A percentile compares a stretch with the other conserved stretches of the same genome.
These are phyloP conservation scores for Scedosporium minutisporum DNA, from an alignment of 2,329 filamentous ascomycete genomes.

Conservation along the genomic window DNA sequence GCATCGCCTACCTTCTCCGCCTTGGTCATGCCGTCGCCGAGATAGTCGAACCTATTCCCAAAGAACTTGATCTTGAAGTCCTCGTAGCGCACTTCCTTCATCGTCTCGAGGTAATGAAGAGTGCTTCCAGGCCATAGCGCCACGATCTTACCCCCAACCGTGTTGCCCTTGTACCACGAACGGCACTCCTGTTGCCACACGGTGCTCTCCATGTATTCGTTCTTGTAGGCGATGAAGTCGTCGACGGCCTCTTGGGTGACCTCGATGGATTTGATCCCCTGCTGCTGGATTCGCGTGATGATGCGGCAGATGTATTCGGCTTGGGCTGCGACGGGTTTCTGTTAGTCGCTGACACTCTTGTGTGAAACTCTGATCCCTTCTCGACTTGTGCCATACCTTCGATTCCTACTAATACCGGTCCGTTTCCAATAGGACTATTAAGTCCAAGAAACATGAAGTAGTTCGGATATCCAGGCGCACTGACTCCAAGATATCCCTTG, in stretches of 20 bases:
- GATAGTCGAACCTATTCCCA: conserved; percentile 26
- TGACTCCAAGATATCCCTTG: neutral
- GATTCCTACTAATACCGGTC: neutral
- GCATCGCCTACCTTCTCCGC: no score
- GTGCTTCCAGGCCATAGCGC: conserved; percentile 33
- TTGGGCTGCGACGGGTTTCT: neutral
- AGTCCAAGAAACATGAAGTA: neutral
- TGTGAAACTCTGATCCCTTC: no score
- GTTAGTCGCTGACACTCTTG: no score
- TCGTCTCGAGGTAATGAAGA: conserved; percentile 23
- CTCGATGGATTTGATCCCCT: neutral
- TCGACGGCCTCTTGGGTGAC: neutral
- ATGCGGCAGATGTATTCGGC: neutral
- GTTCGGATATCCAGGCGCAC: neutral
- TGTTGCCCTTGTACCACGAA: neutral
- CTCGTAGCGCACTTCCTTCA: conserved; percentile 30
- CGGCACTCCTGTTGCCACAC: neutral
- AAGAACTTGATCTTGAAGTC: conserved; percentile 31
- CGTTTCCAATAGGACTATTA: neutral
- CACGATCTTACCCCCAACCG: conserved; percentile 16
- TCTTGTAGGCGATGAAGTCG: neutral
- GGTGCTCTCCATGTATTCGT: neutral
- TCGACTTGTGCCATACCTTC: neutral
- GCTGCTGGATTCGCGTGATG: neutral
- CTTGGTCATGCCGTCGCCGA: conserved; percentile 30